A percentile compares a stretch with the other conserved stretches of the same genome.
These are phyloP conservation scores for Luvunga scandens DNA, from an alignment of 345 rosid genomes.

Conservation along the genomic window DNA sequence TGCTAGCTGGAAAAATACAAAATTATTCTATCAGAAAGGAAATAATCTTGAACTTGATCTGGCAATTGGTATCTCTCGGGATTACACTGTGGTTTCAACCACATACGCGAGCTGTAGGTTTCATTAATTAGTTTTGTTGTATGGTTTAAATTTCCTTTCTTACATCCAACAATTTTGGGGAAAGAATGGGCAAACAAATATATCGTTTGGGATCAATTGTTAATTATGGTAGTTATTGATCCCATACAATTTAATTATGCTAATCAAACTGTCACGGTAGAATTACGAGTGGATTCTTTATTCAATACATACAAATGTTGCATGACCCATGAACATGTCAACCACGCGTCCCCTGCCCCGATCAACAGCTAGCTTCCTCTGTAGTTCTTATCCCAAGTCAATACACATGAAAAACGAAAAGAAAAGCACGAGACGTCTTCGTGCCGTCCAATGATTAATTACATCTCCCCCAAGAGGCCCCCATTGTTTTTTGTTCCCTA, in stretches of 20 bases:
- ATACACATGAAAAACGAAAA: neutral
- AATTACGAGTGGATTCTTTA: too few species aligned
- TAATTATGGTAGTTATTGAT: neutral
- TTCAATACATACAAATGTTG: neutral
- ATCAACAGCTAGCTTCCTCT: neutral
- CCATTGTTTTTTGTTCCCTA: neutral
- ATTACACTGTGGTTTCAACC: too few species aligned
- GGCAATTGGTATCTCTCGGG: neutral
- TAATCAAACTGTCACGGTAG: too few species aligned
- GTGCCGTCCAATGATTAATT: neutral
- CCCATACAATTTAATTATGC: neutral
- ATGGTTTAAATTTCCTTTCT: neutral
- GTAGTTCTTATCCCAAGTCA: neutral
- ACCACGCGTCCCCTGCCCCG: conserved; percentile 14
- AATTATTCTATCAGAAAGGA: too few species aligned
- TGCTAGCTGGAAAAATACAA: too few species aligned
- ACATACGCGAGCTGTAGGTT: neutral
- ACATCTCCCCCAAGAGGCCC: neutral
- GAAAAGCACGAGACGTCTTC: neutral
- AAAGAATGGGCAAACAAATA: too few species aligned
- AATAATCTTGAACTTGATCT: too few species aligned
- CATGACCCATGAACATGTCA: conserved; percentile 16
- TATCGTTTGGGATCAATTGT: neutral
- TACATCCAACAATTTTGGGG: neutral
- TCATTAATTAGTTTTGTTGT: neutral